A percentile compares a stretch with the other conserved stretches of the same genome.
These are phyloP conservation scores for Umbelopsis sp. DNA, from an alignment of 192 early-diverging fungal species.

Conservation along the genomic window DNA sequence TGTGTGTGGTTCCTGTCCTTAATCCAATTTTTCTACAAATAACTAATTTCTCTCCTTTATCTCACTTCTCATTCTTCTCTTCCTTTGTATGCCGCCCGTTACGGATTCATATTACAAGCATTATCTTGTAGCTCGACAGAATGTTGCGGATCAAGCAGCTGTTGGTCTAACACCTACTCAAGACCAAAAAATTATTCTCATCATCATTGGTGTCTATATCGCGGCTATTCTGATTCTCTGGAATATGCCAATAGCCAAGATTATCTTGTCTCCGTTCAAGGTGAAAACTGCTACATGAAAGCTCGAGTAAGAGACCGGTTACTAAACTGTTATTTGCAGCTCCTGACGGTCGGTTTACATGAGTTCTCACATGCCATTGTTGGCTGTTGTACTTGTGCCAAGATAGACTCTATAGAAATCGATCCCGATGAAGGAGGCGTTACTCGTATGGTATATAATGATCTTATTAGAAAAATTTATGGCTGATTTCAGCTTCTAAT, in stretches of 20 bases:
- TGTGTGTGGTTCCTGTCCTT: not conserved
- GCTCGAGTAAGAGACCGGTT: not conserved
- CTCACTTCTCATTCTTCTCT: not conserved
- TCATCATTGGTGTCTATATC: slow-evolving; percentile 67
- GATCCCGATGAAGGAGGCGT: slow-evolving; percentile 94
- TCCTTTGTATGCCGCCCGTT: slow-evolving; percentile 28
- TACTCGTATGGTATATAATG: slow-evolving; percentile 65
- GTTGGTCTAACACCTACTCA: slow-evolving; percentile 34
- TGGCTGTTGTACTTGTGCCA: slow-evolving; percentile 85
- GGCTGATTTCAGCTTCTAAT: not conserved
- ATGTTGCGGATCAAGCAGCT: slow-evolving; percentile 27
- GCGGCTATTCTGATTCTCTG: slow-evolving; percentile 76
- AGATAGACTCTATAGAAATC: slow-evolving; percentile 85
- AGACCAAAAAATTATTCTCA: slow-evolving; percentile 42
- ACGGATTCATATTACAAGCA: slow-evolving; percentile 27
- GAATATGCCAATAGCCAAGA: slow-evolving; percentile 85
- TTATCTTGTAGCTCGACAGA: slow-evolving; percentile 41
- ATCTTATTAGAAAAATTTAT: not conserved
- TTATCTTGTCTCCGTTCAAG: slow-evolving; percentile 94
- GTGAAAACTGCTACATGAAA: slow-evolving; percentile 35
- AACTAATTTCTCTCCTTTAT: not conserved
- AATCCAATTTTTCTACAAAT: not conserved
- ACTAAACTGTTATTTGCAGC: slow-evolving; percentile 42
- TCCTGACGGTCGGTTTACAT: slow-evolving; percentile 90
- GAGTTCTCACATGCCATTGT: slow-evolving; percentile 95